A percentile compares a stretch with the other conserved stretches of the same genome.
Conservation (phyloP, 176 grass and related monocot genomes). For the Hordeum vulgare region DNA sequence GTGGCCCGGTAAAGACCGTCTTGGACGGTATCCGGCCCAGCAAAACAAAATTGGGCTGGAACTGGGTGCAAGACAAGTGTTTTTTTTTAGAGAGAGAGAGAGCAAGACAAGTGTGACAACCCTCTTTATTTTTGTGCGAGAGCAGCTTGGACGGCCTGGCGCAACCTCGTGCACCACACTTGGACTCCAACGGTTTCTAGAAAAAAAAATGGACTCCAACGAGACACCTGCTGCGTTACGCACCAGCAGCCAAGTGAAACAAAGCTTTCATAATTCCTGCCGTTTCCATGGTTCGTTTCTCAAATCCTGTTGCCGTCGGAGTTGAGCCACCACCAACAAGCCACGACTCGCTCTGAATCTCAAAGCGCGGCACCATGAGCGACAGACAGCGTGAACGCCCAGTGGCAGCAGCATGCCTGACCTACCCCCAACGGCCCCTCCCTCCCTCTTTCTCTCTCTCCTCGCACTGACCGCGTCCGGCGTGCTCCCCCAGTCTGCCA, state of each 20-base stretch:
- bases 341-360: not conserved
- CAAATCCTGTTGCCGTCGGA: not conserved
- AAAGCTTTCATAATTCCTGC: not conserved
- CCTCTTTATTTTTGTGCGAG: not conserved
- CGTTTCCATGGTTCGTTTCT: not conserved
- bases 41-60: not conserved
- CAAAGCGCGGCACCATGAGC: not conserved
- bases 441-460: not conserved
- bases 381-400: not conserved
- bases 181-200: too few relatives aligned
- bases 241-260: not conserved
- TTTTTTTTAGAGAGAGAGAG: too few relatives aligned
- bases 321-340: not conserved
- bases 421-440: constrained; percentile 21
- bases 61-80: not conserved
- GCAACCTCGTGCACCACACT: not conserved
- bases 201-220: too few relatives aligned
- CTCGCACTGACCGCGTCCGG: constrained; percentile 5
- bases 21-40: not conserved
- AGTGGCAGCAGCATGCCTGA: constrained; percentile 19
- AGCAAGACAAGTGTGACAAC: not conserved
- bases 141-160: not conserved
- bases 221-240: not conserved
- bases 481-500: not conserved
- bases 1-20: not conserved